Percentiles rank a stretch among this genome's conserved stretches.
Evolutionary conservation across 768 basidiomycete species (phyloP).

Genomic region (Suillus cothurnatus): DNA sequence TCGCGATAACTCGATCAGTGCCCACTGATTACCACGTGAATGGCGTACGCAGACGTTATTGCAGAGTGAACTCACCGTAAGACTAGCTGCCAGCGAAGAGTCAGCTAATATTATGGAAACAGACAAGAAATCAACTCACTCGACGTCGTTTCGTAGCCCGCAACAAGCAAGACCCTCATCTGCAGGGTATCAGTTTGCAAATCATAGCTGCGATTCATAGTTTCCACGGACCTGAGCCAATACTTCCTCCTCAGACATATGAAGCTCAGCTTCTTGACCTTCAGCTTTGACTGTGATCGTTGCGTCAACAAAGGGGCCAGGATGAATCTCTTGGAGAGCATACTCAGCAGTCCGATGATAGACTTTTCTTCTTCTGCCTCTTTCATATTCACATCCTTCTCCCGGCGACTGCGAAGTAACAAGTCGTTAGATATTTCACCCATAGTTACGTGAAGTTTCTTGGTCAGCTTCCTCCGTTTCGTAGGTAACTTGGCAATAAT

Average conservation of each 20-base stretch:
- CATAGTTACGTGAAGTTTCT: too few relatives aligned
- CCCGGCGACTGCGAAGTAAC: too few relatives aligned
- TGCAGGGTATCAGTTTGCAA: not conserved
- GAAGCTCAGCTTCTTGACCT: conserved; percentile 22
- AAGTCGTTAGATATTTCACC: too few relatives aligned
- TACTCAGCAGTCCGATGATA: conserved; percentile 28
- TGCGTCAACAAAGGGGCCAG: not conserved
- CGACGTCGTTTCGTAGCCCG: conserved; percentile 26
- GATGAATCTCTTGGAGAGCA: conserved; percentile 21
- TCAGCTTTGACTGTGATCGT: conserved; percentile 41
- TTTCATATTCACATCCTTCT: too few relatives aligned
- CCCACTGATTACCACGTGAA: conserved; percentile 42
- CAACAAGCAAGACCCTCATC: conserved; percentile 21
- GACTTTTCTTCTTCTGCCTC: conserved; percentile 29
- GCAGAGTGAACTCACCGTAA: conserved; percentile 13
- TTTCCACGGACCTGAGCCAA: conserved; percentile 19
- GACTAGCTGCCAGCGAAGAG: conserved; percentile 11
- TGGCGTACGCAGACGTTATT: not conserved
- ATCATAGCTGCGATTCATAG: not conserved
- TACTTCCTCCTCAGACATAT: conserved; percentile 30
- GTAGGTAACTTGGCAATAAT: too few relatives aligned
- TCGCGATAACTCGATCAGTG: conserved; percentile 55
- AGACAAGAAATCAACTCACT: conserved; percentile 10
- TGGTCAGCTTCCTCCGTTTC: too few relatives aligned
- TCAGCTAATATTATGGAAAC: not conserved